A percentile compares a stretch with the other conserved stretches of the same genome.
Evolutionary conservation across 2,329 filamentous ascomycete genomes (phyloP).

Genomic region (Xylaria sp.): DNA sequence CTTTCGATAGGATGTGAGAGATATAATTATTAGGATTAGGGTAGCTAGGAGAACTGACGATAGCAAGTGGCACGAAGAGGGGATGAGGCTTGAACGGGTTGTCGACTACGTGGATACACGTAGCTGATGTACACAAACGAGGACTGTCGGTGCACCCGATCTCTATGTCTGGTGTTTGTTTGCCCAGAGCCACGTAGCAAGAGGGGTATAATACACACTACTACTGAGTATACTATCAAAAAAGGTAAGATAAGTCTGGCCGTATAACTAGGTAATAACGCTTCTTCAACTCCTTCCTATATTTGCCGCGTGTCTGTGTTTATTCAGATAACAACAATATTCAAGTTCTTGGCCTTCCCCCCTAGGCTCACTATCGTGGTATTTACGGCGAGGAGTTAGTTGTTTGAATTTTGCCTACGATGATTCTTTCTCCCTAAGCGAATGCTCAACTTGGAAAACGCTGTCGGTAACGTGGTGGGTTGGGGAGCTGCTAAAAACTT

Average conservation of each 20-base stretch:
- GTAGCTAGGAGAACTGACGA: not conserved
- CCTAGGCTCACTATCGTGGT: too few relatives aligned
- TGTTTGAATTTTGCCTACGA: too few relatives aligned
- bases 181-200: not conserved
- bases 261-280: not conserved
- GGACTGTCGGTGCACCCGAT: not conserved
- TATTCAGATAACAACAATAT: not conserved
- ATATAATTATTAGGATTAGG: not conserved
- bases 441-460: too few relatives aligned
- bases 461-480: too few relatives aligned
- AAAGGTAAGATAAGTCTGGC: too few relatives aligned
- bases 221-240: not conserved
- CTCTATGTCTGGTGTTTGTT: not conserved
- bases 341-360: too few relatives aligned
- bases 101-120: not conserved
- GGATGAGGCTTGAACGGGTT: not conserved
- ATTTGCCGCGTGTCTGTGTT: not conserved
- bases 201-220: not conserved
- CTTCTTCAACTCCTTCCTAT: not conserved
- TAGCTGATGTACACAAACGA: not conserved
- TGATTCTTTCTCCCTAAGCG: too few relatives aligned
- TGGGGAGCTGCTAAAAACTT: too few relatives aligned
- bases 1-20: not conserved
- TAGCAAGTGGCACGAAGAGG: not conserved
- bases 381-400: too few relatives aligned